Evolutionary conservation across 169 alveolate genomes (phyloP).

Genomic region (Cystoisospora suis): DNA sequence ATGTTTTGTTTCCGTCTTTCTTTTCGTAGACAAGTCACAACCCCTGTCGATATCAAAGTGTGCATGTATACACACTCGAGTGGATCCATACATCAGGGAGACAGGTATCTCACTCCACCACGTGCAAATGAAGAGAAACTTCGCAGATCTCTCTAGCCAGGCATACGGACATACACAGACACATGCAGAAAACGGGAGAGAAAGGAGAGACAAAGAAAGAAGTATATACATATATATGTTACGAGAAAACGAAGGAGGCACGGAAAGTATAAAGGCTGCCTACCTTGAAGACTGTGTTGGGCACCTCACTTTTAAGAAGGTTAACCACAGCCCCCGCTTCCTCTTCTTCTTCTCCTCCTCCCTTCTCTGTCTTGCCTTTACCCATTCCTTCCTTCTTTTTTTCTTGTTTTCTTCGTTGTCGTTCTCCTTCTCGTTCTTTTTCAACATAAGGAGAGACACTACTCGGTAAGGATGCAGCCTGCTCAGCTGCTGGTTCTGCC

Average conservation of each 20-base stretch:
- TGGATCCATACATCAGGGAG: no score
- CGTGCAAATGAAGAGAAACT: no score
- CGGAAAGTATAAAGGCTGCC: not conserved
- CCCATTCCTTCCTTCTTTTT: not conserved
- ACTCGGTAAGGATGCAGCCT: no score
- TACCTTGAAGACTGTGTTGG: slow-evolving; percentile 27
- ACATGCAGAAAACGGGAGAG: not conserved
- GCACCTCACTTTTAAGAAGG: slow-evolving; percentile 14
- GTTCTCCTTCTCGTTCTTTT: not conserved
- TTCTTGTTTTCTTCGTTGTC: not conserved
- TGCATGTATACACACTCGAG: no score
- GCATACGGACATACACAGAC: not conserved
- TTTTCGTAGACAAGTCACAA: no score
- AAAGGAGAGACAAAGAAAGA: not conserved
- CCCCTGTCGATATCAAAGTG: no score
- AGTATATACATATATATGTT: not conserved
- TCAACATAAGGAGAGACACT: no score
- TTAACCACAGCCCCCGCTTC: slow-evolving; percentile 1
- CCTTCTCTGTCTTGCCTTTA: not conserved
- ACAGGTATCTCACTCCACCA: no score
- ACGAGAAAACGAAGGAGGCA: not conserved
- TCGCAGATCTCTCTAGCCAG: no score
- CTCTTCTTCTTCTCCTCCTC: not conserved
- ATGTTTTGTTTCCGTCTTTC: no score
- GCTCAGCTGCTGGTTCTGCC: no score